Evolutionary conservation across 768 basidiomycete species (phyloP), one percentile per base, ranked within the genome.

Genomic region (Pleurotus citrinopileatus): DNA sequence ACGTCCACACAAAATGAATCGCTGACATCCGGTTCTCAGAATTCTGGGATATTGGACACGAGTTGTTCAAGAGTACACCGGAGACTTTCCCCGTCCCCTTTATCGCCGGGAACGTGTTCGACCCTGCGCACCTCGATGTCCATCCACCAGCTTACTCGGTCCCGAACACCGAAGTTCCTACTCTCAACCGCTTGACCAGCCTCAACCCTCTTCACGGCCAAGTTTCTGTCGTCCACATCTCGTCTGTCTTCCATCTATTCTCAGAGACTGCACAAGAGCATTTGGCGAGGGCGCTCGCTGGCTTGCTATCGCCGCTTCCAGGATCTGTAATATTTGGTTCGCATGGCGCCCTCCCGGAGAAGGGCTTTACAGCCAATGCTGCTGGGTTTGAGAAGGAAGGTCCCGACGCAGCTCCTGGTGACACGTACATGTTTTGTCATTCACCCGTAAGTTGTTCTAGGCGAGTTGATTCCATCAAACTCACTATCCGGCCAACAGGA

Each of bases 41-140:
- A 25, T 73, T 76, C 55, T 79, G 77, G 77, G 67, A 71, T 3
- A 63, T 77, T 5, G 80, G 80, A 0, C 76, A 81, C 55, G 65
- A 68, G 37, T 67, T 82, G 4, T 82, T 78, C 62, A 68, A 58
- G 32, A 67, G 71, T 22, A 72, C 63, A 3, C 70, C 70, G 0
- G 59, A 68, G 42, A 66, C 70, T 1, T 78, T 76, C 59, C 75
- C 77, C 1, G 73, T 70, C 9, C 60, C 63, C 1, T 80, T 80
- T 61, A 36, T 80, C 15, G 61, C 69, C 13, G 80, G 79, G 2
- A 69, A 81, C 46, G 68, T 62, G 3, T 70, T 81, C 37, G 68
- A 79, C 54, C 59, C 67, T 5, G 53, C 56, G 9, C 70, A 73
- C 57, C 63, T 80, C 32, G 60, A 60, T 13, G 62, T 63, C 9